Evolutionary conservation across 2,329 filamentous ascomycete genomes (phyloP), one percentile per base, ranked within the genome.

Genomic region (Trichoderma semiorbis): DNA sequence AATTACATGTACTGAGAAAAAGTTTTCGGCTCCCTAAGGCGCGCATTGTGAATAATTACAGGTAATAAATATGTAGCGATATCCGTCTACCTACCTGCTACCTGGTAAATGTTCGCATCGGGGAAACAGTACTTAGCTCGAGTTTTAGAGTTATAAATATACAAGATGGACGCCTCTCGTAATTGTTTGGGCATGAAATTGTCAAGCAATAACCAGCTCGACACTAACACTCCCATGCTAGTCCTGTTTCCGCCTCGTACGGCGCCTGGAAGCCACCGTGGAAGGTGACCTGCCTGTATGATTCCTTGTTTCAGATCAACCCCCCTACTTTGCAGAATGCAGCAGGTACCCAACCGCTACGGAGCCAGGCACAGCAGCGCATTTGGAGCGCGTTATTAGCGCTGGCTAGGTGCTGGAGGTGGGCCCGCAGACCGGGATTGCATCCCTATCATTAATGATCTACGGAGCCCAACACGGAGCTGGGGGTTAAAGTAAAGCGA

Each of bases 391-490:
- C 67, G 67, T 69, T 69, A 69, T 62, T 69, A 69, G 55, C 39
- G 57, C 67, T 32, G 55, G 57, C 55, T 24, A 34, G 67, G 67
- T 36, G 67, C 67, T 61, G 18, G n/a, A 34, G 30, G 67, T 69
- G 67, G 67, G 67, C 21, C 67, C 67, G 21, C 21, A 34, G 66
- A 62, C 67, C 28, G 43, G 67, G 67, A 61, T 61, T 10, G 28
- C 57, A 53, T 69, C 67, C 67, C 67, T 69, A 69, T 69, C 67
- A 69, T 69, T 69, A 69, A 69, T 61, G 67, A 62, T 62, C 57
- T 53, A 53, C 47, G 47, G 47, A 53, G 47, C 47, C 47, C 47
- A 24, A 53, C 47, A 53, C 47, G 47, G 47, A 53, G 47, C 47
- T 55, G 53, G 53, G 53, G 53, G 63, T 39, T 21, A 65, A 66